Percentiles rank a stretch among this genome's conserved stretches.
Conservation (phyloP, 2,329 filamentous ascomycete species). For the Lasiodiplodia citricola region DNA sequence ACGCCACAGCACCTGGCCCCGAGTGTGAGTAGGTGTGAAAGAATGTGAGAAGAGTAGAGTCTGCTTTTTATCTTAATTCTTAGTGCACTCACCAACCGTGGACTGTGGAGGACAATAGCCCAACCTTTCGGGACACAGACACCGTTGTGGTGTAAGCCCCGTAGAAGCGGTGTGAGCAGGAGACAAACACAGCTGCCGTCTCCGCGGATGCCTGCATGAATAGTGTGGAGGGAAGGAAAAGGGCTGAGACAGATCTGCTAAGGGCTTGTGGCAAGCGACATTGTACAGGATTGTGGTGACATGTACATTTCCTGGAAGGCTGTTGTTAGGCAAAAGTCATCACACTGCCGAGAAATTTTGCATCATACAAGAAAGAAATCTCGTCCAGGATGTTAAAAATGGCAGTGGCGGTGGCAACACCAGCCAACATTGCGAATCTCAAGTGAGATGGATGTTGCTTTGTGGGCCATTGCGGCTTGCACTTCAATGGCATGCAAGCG, state of each 20-base stretch:
- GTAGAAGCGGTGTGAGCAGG: neutral
- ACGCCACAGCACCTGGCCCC: neutral
- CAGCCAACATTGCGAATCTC: neutral
- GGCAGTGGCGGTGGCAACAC: neutral
- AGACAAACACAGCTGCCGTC: neutral
- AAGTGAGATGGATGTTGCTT: neutral
- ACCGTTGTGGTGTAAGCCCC: constrained; percentile 21
- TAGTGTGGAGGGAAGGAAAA: neutral
- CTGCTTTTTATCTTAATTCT: neutral
- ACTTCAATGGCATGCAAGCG: neutral
- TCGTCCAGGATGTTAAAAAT: neutral
- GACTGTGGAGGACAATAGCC: neutral
- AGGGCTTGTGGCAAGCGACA: neutral
- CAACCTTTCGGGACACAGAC: constrained; percentile 7
- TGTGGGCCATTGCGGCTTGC: neutral
- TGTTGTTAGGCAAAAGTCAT: neutral
- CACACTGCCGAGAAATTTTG: neutral
- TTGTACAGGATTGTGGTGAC: neutral
- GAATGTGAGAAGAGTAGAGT: neutral
- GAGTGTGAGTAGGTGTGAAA: neutral
- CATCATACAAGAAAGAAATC: neutral
- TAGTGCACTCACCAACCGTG: neutral
- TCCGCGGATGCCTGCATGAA: neutral
- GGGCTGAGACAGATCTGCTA: constrained; percentile 9
- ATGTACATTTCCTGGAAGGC: neutral